Evolutionary conservation across 352 stramenopile genomes (phyloP).

Genomic region (Pelagophyceae sp.): DNA sequence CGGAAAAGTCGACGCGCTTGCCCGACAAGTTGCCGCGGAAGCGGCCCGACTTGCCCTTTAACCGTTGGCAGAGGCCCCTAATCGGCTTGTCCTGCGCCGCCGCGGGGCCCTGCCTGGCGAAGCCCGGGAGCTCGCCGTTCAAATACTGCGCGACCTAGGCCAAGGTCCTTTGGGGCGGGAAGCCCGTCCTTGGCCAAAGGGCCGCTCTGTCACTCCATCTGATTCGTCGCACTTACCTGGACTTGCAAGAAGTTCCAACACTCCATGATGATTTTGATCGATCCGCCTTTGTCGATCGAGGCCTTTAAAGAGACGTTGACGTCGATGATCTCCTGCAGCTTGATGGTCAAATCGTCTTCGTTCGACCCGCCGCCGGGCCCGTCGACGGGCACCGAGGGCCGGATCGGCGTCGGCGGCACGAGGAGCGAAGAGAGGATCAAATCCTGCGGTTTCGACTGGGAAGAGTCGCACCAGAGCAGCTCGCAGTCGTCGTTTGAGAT

Average conservation of each 20-base stretch:
- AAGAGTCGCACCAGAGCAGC: constrained; percentile 89
- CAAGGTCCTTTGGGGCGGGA: constrained; percentile 42
- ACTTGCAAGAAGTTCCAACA: constrained; percentile 97
- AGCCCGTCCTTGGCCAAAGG: neutral
- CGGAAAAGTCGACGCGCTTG: constrained; percentile 98
- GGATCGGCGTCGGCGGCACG: constrained; percentile 96
- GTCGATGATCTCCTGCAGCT: constrained; percentile 98
- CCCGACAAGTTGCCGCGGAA: constrained; percentile 97
- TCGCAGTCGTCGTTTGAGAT: constrained; percentile 96
- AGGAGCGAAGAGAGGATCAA: constrained; percentile 92
- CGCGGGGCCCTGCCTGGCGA: constrained; percentile 70
- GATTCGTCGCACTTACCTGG: no score
- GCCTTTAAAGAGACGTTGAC: constrained; percentile 91
- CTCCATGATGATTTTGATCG: constrained; percentile 97
- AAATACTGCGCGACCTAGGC: constrained; percentile 96
- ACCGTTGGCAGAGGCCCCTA: constrained; percentile 87
- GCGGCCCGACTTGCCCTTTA: constrained; percentile 85
- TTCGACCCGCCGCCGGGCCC: constrained; percentile 80
- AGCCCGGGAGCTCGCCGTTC: constrained; percentile 93
- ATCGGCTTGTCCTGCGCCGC: constrained; percentile 82
- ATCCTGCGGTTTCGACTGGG: constrained; percentile 88
- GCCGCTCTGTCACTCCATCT: no score
- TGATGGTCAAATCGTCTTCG: constrained; percentile 96
- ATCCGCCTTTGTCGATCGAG: constrained; percentile 83
- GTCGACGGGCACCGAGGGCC: constrained; percentile 96